Base-by-base conservation (phyloP, 108 stramenopile species). In the Nitzschia sp. region DNA sequence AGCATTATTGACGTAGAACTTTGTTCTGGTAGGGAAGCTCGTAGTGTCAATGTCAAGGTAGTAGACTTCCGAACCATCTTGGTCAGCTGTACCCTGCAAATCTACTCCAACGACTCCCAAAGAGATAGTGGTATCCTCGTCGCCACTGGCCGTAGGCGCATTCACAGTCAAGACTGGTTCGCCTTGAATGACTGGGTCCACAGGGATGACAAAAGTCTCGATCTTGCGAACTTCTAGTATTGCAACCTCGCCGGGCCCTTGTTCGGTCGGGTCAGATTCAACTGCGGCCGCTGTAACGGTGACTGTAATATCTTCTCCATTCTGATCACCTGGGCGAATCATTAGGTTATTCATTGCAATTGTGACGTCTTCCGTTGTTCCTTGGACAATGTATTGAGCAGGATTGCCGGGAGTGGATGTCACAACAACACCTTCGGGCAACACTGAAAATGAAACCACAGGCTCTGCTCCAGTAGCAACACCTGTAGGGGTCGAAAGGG, bases 301-400 rank as follows among this genome's bases (percentile, higher is more conserved):
- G 4, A 62, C 25, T 8, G 34, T 62, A 22, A 62, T 62, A 23
- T 62, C 60, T 44, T 62, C 60, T 16, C 60, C 60, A 45, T 62
- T 62, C 13, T 62, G 22, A 16, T 21, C 9, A 13, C 60, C 60
- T 22, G 60, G 60, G 19, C n/a, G 9, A 21, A 62, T 44, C 26
- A 32, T n/a, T 23, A 58, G 30, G 56, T 16, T 58, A 8, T 58
- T 8, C 29, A 58, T 27, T 3, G 56, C 25, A n/a, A 32, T 9
- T 9, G 26, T n/a, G n/a, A 58, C 22, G 30, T 58, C 56, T 13
- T 28, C 28, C 6, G 22, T 6, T 8, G 29, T 58, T 8, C 56
- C 56, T 58, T 27, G 23, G 21, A 53, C 6, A n/a, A 53, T 25
- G 8, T 6, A n/a, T 25, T n/a, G 6, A 15, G 52, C 23, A 6